Evolutionary conservation across 1,284 basidiomycete species (phyloP), one percentile per base, ranked within the genome.

Genomic region (Schizophyllum commune): DNA sequence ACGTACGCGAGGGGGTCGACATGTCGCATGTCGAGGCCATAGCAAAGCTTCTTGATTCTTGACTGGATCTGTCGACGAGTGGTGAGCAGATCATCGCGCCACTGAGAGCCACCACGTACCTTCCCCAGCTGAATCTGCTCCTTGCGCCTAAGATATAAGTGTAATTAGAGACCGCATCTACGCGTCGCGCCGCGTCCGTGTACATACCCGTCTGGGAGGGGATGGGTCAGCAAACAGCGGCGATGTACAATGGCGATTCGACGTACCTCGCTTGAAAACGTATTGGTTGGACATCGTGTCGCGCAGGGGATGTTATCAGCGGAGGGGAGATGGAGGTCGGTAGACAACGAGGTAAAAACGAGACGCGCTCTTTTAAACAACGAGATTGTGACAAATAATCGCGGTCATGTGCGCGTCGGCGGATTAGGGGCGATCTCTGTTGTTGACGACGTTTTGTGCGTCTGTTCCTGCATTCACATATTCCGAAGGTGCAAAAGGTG

Each of bases 31-130:
- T 99, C 96, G 34, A 99, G 87, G 65, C 96, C 96, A 73, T 98
- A 99, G 70, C 95, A 97, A 21, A 99, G 87, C 79, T 99, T 99
- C 73, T 89, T 87, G 71, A 99, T 91, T 68, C 96, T 82, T 34
- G 92, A 88, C 5, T 92, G 94, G 73, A 95, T 95, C 91, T 93
- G 63, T 65, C 19, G 13, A 58, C 55, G 65, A 59, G 67, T 65
- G 51, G 67, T 65, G 64, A 62, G 60, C 61, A 54, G 56, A 55
- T 60, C 52, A 64, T 65, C 62, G 60, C 61, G 60, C 57, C 52
- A 58, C 55, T 33, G 52, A n/a, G 33, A 59, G 57, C 15, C 60
- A 59, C 51, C 55, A 68, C 64, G 68, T 77, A 86, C 89, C 80
- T 94, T 94, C 70, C 94, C 92, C 68, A 94, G 94, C 70, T 91